Base-by-base conservation (phyloP, 495 filamentous ascomycete species). In the Tricharina praecox region DNA sequence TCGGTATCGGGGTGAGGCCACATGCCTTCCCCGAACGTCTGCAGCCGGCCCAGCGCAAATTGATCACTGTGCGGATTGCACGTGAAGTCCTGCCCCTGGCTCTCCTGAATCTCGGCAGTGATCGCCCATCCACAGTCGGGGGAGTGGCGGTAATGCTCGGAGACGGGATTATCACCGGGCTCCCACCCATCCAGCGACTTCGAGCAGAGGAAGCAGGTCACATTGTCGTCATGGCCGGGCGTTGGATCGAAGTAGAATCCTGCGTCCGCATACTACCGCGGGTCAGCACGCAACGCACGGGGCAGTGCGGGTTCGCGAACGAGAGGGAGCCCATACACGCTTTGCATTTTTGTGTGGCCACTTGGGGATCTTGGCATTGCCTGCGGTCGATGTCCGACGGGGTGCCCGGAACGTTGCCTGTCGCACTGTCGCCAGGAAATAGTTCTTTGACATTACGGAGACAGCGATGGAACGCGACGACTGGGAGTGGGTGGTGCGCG, bases 191-290 rank as follows among this genome's bases (percentile, higher is more conserved):
- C 50, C 24, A 55, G 23, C 35, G 48, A 43, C 23, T 95, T 63
- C 28, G 74, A 72, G 63, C 90, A 97, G 62, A 96, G 95, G 15
- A 78, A 73, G 59, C 90, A 97, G 10, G 75, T 86, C 2, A 80
- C 82, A 62, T 85, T 76, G 63, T 97, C 90, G 45, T 83, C 73
- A 23, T 74, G 79, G 26, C 87, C 85, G 26, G 71, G 67, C 1
- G 70, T 82, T 0, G 90, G 90, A 26, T 83, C 85, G 63, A 87
- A 94, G 60, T 81, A 84, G 85, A 87, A 97, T 13, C 90, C 90
- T 4, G 82, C 82, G 47, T 85, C 80, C 33, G 82, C 81, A 72
- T 95, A 82, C 86, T 95, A 53, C 35, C 2, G 3, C 11, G 19
- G 20, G 30, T 46, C 43, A 46, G 49, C 10, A 15, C 39, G 18